These are phyloP conservation scores for Acidomyces sp. DNA, from an alignment of 495 filamentous ascomycete species.

Conservation along the genomic window DNA sequence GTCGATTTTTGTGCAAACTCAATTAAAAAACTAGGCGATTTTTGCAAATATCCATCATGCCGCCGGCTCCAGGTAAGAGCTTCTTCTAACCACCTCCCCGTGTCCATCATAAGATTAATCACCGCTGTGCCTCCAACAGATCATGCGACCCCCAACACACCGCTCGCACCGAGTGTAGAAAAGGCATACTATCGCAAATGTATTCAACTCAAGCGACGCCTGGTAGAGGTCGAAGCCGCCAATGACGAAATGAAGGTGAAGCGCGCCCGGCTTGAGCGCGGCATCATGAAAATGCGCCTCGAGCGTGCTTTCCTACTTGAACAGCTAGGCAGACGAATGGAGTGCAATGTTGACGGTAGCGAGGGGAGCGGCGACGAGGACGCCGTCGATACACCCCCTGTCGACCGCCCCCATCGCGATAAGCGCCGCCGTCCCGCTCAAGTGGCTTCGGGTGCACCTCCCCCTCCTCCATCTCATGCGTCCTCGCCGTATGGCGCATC, in stretches of 20 bases:
- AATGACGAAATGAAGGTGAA: constrained; percentile 70
- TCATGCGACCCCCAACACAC: constrained; percentile 23
- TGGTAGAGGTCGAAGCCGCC: constrained; percentile 76
- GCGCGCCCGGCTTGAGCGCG: constrained; percentile 64
- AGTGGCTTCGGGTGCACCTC: background rate
- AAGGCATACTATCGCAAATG: constrained; percentile 94
- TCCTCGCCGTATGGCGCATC: constrained; percentile 1
- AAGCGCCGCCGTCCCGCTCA: constrained; percentile 8
- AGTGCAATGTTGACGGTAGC: constrained; percentile 62
- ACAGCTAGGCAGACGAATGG: constrained; percentile 70
- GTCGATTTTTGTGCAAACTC: no score
- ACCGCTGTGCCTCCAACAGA: no score
- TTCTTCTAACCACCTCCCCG: no score
- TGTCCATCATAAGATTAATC: no score
- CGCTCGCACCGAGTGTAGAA: constrained; percentile 87
- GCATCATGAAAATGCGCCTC: constrained; percentile 80
- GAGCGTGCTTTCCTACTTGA: constrained; percentile 84
- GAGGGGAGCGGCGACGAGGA: constrained; percentile 48
- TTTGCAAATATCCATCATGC: no score
- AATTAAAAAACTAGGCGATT: no score
- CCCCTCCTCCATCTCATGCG: background rate
- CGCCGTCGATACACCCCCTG: constrained; percentile 45
- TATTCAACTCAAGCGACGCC: constrained; percentile 81
- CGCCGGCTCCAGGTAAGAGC: no score
- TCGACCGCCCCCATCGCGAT: constrained; percentile 18